Evolutionary conservation across 164 flowering plant species (phyloP).

Genomic region (Platanus orientalis): DNA sequence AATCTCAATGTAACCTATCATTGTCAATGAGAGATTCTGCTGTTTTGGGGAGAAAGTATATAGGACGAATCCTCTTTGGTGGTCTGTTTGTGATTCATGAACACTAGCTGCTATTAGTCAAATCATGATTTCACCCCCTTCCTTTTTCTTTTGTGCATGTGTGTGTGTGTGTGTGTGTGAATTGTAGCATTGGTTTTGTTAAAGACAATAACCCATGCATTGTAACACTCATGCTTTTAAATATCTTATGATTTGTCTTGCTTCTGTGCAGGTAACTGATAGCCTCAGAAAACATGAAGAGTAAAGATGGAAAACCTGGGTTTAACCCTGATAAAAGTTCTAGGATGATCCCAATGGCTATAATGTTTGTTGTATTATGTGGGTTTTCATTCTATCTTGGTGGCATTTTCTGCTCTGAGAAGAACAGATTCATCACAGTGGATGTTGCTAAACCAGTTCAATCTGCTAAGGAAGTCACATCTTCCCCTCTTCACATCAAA

Average conservation of each 20-base stretch:
- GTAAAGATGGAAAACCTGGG: conserved; percentile 67
- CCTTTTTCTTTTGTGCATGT: too few species aligned
- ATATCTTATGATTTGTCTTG: background rate
- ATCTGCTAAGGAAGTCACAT: conserved; percentile 30
- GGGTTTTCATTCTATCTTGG: conserved; percentile 96
- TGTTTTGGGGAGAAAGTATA: too few species aligned
- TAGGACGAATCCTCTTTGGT: too few species aligned
- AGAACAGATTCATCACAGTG: conserved; percentile 24
- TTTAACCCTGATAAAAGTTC: conserved; percentile 50
- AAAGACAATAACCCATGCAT: background rate
- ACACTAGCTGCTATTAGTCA: too few species aligned
- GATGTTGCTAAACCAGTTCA: conserved; percentile 26
- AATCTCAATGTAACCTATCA: too few species aligned
- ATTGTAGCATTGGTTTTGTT: too few species aligned
- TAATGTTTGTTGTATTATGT: conserved; percentile 68
- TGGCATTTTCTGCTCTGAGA: conserved; percentile 71
- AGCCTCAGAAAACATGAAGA: conserved; percentile 45
- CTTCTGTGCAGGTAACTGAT: conserved; percentile 17
- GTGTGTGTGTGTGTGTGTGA: too few species aligned
- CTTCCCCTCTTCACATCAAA: conserved; percentile 50
- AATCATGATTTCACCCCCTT: too few species aligned
- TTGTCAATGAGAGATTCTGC: too few species aligned
- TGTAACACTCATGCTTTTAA: background rate
- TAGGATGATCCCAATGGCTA: conserved; percentile 48
- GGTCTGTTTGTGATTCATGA: too few species aligned